phyloP scores from a whole-genome alignment of 2,329 filamentous ascomycete species.

The Emmonsia crescens region DNA sequence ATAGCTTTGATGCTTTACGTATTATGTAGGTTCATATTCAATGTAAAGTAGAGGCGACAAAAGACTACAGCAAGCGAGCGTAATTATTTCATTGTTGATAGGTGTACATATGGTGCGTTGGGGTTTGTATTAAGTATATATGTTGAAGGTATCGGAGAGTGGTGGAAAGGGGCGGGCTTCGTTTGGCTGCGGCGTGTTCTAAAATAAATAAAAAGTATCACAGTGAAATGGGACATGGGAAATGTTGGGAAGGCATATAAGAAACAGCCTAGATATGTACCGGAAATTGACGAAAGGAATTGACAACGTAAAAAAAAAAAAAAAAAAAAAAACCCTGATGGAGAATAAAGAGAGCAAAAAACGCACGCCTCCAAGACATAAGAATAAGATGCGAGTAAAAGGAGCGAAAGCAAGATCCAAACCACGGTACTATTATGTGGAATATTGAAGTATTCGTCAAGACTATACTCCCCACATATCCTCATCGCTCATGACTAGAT shows the following conservation, averaged over 20 bases:
- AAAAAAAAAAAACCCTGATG: neutral
- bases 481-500: conserved; percentile 35
- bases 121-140: neutral
- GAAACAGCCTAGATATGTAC: neutral
- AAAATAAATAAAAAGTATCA: neutral
- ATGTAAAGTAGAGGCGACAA: neutral
- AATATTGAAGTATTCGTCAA: neutral
- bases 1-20: too few relatives aligned
- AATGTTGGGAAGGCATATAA: neutral
- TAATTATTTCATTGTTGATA: neutral
- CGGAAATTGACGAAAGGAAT: neutral
- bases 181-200: neutral
- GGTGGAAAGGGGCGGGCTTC: neutral
- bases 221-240: neutral
- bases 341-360: neutral
- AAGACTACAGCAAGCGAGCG: neutral
- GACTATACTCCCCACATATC: conserved; percentile 36
- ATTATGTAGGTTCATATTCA: too few relatives aligned
- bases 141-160: neutral
- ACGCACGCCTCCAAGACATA: neutral
- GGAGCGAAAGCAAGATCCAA: neutral
- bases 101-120: neutral
- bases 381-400: neutral
- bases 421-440: neutral
- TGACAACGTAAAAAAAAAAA: neutral